Evolutionary conservation across 176 grass and related monocot genomes (phyloP), one percentile per base, ranked within the genome.

Genomic region (Miscanthus lutarioriparius): DNA sequence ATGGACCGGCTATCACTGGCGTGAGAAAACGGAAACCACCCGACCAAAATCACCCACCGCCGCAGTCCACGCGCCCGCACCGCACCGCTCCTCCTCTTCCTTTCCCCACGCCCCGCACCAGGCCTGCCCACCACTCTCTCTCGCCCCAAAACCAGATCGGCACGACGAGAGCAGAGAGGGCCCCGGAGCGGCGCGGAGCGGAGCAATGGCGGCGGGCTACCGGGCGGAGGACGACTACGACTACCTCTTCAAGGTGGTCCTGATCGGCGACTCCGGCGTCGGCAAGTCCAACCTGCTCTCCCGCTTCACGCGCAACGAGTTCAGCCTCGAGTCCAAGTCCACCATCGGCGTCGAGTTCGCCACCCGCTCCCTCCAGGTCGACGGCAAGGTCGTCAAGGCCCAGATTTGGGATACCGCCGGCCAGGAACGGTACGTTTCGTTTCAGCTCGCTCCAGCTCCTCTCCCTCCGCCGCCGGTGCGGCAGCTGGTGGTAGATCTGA

Each of bases 381-480:
- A 91, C 81, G 89, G 89, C 81, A 91, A 91, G 89, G 89, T 91
- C 84, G 86, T 97, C 86, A 97, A 97, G 92, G 92, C 95, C 22
- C 95, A 95, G 95, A 98, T 98, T 89, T 98, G 95, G 95, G 92
- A 95, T 80, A 97, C 95, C 59, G 95, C 95, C 9, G 92, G 95
- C 19, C 92, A 98, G 75, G 91, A 96, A 65, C 51, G 89, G 89
- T 91, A 77, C 32, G 76, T 0, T 7, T 10, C 27, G 1, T 0
- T 12, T 9, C 72, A 4, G 3, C 69, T 28, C 70, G 40, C 41
- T 0, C 25, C 70, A 6, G 1, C 49, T 12, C 40, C 0, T 1
- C 22, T 17, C 48, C 28, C 26, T 22, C 63, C 23, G 16, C 61
- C n/a, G 5, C 62, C 44, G 13, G 2, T 5, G 11, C 61, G 0